Evolutionary conservation across 2,329 filamentous ascomycete genomes (phyloP).

Genomic region (Phyllosticta ampelicida): DNA sequence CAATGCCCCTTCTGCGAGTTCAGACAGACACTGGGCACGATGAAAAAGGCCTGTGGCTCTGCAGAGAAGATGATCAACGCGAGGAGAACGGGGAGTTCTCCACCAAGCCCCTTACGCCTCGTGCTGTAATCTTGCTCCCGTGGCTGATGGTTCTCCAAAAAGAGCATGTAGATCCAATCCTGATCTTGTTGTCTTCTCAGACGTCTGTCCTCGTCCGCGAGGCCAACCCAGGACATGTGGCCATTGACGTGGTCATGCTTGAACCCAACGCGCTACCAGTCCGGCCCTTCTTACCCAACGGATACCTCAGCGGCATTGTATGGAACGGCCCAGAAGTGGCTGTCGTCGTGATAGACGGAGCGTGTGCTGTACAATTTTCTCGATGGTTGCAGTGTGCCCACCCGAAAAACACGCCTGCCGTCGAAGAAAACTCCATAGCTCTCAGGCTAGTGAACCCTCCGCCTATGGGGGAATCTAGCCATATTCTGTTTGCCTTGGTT

Average conservation of each 20-base stretch:
- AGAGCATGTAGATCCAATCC: not conserved
- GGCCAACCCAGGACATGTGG: not conserved
- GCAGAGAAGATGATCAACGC: slow-evolving; percentile 22
- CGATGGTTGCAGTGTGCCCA: not conserved
- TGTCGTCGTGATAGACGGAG: not conserved
- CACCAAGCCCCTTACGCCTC: slow-evolving; percentile 18
- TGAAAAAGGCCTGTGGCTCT: slow-evolving; percentile 5
- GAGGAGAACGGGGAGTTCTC: slow-evolving; percentile 25
- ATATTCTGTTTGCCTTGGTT: not conserved
- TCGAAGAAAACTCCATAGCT: not conserved
- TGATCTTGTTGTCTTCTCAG: not conserved
- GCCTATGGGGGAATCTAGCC: not conserved
- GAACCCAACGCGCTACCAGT: slow-evolving; percentile 4
- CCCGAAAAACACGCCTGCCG: not conserved
- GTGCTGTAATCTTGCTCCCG: not conserved
- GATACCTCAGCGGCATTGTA: not conserved
- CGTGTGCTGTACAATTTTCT: not conserved
- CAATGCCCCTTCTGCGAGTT: slow-evolving; percentile 12
- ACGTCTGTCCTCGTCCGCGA: not conserved
- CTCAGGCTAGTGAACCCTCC: not conserved
- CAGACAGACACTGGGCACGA: slow-evolving; percentile 16
- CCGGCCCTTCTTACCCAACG: not conserved
- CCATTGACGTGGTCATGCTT: not conserved
- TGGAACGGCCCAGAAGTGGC: slow-evolving; percentile 4
- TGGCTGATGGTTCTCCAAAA: slow-evolving; percentile 3